Evolutionary conservation across 2,329 filamentous ascomycete species (phyloP).

Genomic region (Clonostachys sp.): DNA sequence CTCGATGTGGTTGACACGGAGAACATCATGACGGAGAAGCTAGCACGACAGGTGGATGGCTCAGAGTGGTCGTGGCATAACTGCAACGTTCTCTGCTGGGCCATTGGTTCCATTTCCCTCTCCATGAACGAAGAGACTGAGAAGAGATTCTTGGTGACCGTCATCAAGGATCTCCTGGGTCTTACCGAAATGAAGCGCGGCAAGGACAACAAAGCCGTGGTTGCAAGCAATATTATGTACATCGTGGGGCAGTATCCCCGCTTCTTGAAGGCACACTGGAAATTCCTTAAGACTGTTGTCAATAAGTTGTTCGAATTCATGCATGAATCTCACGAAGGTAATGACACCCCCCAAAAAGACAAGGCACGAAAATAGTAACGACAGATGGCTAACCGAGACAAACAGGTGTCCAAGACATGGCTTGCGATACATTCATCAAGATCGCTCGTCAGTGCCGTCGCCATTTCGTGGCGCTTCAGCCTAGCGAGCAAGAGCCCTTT

Average conservation of each 20-base stretch:
- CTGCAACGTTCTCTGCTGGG: constrained; percentile 99
- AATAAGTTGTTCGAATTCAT: constrained; percentile 99
- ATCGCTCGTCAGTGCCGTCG: constrained; percentile 97
- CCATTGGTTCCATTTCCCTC: constrained; percentile 95
- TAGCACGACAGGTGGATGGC: constrained; percentile 91
- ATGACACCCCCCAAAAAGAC: background rate
- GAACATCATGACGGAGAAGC: constrained; percentile 98
- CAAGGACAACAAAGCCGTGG: constrained; percentile 98
- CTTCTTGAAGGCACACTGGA: constrained; percentile 99
- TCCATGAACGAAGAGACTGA: constrained; percentile 99
- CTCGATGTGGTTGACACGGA: constrained; percentile 96
- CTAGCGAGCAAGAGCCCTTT: constrained; percentile 90
- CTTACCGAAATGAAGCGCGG: constrained; percentile 99
- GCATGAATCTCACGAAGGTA: constrained; percentile 98
- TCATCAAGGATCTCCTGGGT: constrained; percentile 96
- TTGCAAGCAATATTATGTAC: constrained; percentile 99
- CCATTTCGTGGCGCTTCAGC: constrained; percentile 94
- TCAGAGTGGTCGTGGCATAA: constrained; percentile 99
- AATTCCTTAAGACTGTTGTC: constrained; percentile 98
- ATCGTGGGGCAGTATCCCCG: constrained; percentile 98
- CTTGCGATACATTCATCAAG: constrained; percentile 99
- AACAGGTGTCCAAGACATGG: constrained; percentile 94
- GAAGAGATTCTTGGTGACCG: constrained; percentile 95
- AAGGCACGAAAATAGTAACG: background rate
- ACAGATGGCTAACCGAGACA: background rate